These are phyloP conservation scores for Bipolaris zeicola DNA, from an alignment of 2,329 filamentous ascomycete species.

Conservation along the genomic window DNA sequence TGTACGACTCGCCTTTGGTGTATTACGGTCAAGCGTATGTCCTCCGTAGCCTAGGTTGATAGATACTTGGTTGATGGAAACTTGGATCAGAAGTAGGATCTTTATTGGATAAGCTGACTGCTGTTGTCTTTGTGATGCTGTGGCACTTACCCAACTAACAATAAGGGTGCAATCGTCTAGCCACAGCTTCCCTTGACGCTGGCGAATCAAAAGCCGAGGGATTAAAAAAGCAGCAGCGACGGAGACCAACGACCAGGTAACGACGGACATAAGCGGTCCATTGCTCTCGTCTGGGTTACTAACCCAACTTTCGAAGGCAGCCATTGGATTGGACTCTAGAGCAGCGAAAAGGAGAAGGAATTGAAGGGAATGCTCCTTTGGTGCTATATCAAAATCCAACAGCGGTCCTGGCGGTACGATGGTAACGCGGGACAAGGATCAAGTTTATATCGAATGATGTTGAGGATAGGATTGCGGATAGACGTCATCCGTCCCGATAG, in stretches of 20 bases:
- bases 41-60: slow-evolving; percentile 19
- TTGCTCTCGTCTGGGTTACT: slow-evolving; percentile 15
- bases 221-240: slow-evolving; percentile 14
- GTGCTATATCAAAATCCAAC: slow-evolving; percentile 1
- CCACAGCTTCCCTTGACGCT: slow-evolving; percentile 20
- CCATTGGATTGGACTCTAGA: slow-evolving; percentile 4
- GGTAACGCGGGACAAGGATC: slow-evolving; percentile 9
- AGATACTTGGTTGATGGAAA: slow-evolving; percentile 19
- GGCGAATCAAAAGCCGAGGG: slow-evolving; percentile 16
- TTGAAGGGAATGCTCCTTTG: slow-evolving; percentile 5
- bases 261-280: slow-evolving; percentile 17
- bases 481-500: not conserved
- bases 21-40: slow-evolving; percentile 18
- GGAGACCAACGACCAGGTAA: slow-evolving; percentile 15
- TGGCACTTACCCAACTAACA: slow-evolving; percentile 18
- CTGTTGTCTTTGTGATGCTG: not conserved
- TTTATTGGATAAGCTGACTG: slow-evolving; percentile 5
- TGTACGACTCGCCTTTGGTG: slow-evolving; percentile 2
- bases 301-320: slow-evolving; percentile 12
- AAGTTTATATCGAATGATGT: slow-evolving; percentile 6
- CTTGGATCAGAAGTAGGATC: slow-evolving; percentile 18
- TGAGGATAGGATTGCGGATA: slow-evolving; percentile 5
- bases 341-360: not conserved
- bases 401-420: slow-evolving; percentile 2
- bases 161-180: slow-evolving; percentile 16